Conservation (phyloP, 495 filamentous ascomycete genomes). For the Aspergillus avenaceus region DNA sequence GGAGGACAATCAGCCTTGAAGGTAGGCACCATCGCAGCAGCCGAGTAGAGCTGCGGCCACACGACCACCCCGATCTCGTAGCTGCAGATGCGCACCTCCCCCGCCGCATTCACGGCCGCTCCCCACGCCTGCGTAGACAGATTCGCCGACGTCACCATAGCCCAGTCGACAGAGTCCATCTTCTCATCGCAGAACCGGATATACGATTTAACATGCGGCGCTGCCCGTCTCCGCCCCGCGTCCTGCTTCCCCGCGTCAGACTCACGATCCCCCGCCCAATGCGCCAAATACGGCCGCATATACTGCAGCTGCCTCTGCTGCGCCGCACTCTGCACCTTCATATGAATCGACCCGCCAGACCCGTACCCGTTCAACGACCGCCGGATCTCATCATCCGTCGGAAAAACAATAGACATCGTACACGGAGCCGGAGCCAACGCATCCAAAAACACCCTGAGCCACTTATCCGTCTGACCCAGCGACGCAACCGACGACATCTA, state of each 20-base stretch:
- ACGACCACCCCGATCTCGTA: constrained; percentile 86
- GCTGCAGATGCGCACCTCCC: constrained; percentile 67
- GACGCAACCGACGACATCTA: constrained; percentile 78
- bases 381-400: constrained; percentile 75
- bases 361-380: constrained; percentile 72
- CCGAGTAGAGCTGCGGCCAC: constrained; percentile 67
- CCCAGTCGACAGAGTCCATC: constrained; percentile 70
- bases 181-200: constrained; percentile 58
- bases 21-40: constrained; percentile 60
- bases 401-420: constrained; percentile 73
- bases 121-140: constrained; percentile 91
- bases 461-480: constrained; percentile 67
- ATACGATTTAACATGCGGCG: constrained; percentile 91
- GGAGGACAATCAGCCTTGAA: constrained; percentile 58
- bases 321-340: constrained; percentile 61
- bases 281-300: constrained; percentile 62
- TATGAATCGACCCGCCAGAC: constrained; percentile 79
- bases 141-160: constrained; percentile 80
- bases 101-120: constrained; percentile 44
- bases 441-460: constrained; percentile 69
- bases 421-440: constrained; percentile 37
- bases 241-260: constrained; percentile 27
- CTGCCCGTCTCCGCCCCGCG: constrained; percentile 68
- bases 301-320: constrained; percentile 76
- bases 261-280: constrained; percentile 58